A percentile compares a stretch with the other conserved stretches of the same genome.
Conservation (phyloP, 164 flowering plant genomes). For the Piper betle region DNA sequence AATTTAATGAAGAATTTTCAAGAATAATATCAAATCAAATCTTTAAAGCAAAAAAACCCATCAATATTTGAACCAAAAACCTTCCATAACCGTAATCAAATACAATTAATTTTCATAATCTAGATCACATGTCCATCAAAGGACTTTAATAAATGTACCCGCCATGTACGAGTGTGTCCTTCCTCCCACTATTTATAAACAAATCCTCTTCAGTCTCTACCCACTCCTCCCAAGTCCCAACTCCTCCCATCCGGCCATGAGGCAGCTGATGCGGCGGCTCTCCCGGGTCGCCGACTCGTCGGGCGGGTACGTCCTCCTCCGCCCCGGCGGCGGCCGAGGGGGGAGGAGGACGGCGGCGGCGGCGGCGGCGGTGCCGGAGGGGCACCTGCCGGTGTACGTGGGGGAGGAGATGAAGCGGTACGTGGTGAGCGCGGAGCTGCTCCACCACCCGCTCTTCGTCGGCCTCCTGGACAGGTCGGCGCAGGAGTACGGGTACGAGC, state of each 20-base stretch:
- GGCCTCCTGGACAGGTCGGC: conserved; percentile 66
- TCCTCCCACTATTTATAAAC: no score
- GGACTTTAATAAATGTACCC: no score
- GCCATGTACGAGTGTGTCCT: no score
- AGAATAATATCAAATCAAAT: no score
- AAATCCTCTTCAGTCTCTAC: not conserved
- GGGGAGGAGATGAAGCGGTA: conserved; percentile 91
- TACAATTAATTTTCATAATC: no score
- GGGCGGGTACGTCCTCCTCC: conserved; percentile 37
- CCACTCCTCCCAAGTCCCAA: conserved; percentile 2
- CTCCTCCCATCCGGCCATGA: conserved; percentile 20
- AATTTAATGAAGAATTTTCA: no score
- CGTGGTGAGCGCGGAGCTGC: conserved; percentile 62
- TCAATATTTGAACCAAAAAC: no score
- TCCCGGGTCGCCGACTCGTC: conserved; percentile 67
- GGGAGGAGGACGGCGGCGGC: no score
- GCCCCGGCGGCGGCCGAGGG: no score
- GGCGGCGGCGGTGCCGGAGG: conserved; percentile 43
- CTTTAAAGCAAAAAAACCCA: no score
- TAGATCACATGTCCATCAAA: no score
- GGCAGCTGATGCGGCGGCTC: conserved; percentile 53
- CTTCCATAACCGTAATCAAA: no score
- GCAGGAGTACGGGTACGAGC: conserved; percentile 93
- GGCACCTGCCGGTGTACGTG: conserved; percentile 82
- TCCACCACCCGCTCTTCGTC: conserved; percentile 69